These are phyloP conservation scores for Physaria fendleri DNA, from an alignment of 345 rosid genomes.

Conservation along the genomic window DNA sequence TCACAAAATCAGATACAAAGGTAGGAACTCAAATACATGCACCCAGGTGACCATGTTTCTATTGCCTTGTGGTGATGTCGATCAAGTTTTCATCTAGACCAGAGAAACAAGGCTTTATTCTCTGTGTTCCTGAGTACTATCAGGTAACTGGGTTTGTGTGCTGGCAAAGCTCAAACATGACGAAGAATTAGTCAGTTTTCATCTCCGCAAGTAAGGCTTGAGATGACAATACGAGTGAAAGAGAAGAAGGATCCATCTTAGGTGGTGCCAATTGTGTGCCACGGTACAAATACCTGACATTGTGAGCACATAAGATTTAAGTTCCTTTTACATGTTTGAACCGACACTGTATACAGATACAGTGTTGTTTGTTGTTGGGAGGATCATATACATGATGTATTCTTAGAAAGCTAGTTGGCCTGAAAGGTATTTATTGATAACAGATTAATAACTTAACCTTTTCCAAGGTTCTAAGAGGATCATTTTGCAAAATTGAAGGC, in stretches of 20 bases:
- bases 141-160: slow-evolving; percentile 2
- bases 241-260: slow-evolving; percentile 15
- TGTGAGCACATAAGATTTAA: slow-evolving; percentile 23
- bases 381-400: slow-evolving; percentile 20
- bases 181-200: neutral
- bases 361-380: slow-evolving; percentile 1
- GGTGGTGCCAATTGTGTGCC: slow-evolving; percentile 18
- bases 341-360: neutral
- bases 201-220: slow-evolving; percentile 16
- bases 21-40: neutral
- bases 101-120: slow-evolving; percentile 15
- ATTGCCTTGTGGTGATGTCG: slow-evolving; percentile 20
- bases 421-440: too few relatives aligned
- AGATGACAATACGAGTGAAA: neutral
- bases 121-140: slow-evolving; percentile 7
- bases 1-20: neutral
- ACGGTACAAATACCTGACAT: slow-evolving; percentile 25
- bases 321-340: neutral
- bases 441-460: too few relatives aligned
- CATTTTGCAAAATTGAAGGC: too few relatives aligned
- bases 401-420: slow-evolving; percentile 12
- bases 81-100: slow-evolving; percentile 18
- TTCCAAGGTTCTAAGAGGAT: too few relatives aligned
- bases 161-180: neutral
- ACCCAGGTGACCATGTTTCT: neutral